A percentile compares a stretch with the other conserved stretches of the same genome.
Evolutionary conservation across 257 asterid species (phyloP).

Genomic region (Forsythia suspensa): DNA sequence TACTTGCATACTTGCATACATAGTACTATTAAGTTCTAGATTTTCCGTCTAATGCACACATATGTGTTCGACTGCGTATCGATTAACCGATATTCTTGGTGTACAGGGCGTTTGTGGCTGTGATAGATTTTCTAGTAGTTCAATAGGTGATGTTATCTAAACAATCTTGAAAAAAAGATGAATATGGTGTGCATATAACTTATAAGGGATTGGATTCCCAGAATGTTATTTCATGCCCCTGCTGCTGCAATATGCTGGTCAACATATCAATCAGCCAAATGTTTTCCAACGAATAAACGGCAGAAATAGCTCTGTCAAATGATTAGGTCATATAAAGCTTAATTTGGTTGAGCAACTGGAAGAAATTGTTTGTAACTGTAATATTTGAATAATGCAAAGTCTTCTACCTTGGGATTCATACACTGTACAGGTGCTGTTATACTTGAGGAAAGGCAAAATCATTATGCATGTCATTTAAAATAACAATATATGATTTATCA

Average conservation of each 20-base stretch:
- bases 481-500: neutral
- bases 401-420: neutral
- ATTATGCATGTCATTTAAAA: neutral
- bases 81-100: neutral
- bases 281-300: conserved; percentile 39
- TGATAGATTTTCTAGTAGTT: conserved; percentile 54
- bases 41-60: neutral
- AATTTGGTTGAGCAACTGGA: conserved; percentile 1
- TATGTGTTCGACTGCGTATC: neutral
- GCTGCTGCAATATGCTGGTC: conserved; percentile 83
- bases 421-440: conserved; percentile 4
- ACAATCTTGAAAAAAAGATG: conserved; percentile 48
- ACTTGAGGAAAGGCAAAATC: neutral
- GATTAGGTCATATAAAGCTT: neutral
- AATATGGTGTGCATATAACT: conserved; percentile 53
- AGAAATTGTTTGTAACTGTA: neutral
- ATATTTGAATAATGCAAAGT: neutral
- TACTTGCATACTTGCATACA: neutral
- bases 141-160: conserved; percentile 43
- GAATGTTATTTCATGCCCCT: conserved; percentile 74
- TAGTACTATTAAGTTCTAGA: neutral
- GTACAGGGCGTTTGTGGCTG: conserved; percentile 72
- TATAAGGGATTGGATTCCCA: conserved; percentile 60
- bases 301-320: conserved; percentile 4
- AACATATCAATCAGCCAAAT: conserved; percentile 57